Conservation (phyloP, 352 stramenopile species). For the Pythium utonaiense region DNA sequence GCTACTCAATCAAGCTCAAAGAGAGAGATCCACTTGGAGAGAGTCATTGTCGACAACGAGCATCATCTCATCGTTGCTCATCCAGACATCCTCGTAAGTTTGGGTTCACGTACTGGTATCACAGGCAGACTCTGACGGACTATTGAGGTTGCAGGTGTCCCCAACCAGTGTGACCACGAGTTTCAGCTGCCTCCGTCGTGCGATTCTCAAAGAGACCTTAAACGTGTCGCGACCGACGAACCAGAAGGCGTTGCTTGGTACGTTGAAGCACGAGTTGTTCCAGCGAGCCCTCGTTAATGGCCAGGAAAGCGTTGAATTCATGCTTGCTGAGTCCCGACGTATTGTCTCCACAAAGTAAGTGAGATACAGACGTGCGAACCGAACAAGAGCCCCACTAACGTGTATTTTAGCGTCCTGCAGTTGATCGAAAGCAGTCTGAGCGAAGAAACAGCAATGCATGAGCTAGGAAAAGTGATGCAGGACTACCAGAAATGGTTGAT, state of each 20-base stretch:
- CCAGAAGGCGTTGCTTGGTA: slow-evolving; percentile 65
- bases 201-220: slow-evolving; percentile 63
- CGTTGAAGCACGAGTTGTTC: slow-evolving; percentile 84
- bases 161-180: slow-evolving; percentile 79
- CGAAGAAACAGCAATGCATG: slow-evolving; percentile 48
- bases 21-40: neutral
- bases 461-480: slow-evolving; percentile 52
- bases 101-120: neutral
- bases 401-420: slow-evolving; percentile 49
- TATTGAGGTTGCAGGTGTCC: slow-evolving; percentile 45
- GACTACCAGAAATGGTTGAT: slow-evolving; percentile 57
- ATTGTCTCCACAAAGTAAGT: slow-evolving; percentile 78
- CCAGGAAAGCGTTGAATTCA: slow-evolving; percentile 26
- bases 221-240: slow-evolving; percentile 55
- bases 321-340: slow-evolving; percentile 37
- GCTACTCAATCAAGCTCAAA: neutral
- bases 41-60: slow-evolving; percentile 35
- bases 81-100: slow-evolving; percentile 67
- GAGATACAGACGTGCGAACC: slow-evolving; percentile 12
- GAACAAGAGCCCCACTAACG: neutral
- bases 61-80: slow-evolving; percentile 59
- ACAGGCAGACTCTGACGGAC: neutral
- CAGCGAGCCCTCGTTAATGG: slow-evolving; percentile 46
- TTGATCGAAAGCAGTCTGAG: slow-evolving; percentile 64
- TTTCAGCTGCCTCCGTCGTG: slow-evolving; percentile 64